Conservation (phyloP, 2,329 filamentous ascomycete genomes). For the Diaporthe capsici region DNA sequence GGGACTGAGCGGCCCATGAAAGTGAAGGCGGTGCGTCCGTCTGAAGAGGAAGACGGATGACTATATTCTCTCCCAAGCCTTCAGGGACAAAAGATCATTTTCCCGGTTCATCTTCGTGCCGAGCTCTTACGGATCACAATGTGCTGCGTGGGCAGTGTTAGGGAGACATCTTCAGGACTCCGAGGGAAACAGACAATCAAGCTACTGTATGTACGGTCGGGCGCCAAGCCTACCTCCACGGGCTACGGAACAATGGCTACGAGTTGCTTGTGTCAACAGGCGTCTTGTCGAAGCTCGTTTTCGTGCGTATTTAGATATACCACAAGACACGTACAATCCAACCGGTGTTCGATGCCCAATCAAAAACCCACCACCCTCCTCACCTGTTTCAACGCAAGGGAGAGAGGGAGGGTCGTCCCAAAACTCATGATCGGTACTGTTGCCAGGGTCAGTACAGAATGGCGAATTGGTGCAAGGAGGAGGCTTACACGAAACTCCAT, state of each 20-base stretch:
- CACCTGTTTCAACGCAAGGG: background rate
- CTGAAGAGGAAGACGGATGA: background rate
- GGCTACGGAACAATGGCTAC: background rate
- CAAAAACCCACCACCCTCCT: background rate
- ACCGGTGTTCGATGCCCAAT: background rate
- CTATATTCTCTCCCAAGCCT: background rate
- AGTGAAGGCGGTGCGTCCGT: background rate
- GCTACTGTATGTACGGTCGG: background rate
- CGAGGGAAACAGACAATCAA: background rate
- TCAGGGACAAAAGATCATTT: background rate
- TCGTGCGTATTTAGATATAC: slow-evolving; percentile 16
- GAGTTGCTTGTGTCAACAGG: background rate
- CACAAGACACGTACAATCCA: background rate
- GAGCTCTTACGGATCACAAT: background rate
- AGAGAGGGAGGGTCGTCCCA: too few species aligned
- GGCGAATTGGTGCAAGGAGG: background rate
- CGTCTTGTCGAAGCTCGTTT: background rate
- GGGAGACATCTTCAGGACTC: background rate
- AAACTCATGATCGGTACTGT: slow-evolving; percentile 38
- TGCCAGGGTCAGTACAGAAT: slow-evolving; percentile 24
- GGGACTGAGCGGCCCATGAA: slow-evolving; percentile 63
- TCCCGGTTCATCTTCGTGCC: background rate
- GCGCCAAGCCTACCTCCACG: background rate
- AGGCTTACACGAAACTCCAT: slow-evolving; percentile 45
- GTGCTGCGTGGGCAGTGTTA: background rate